A percentile compares a stretch with the other conserved stretches of the same genome.
These are phyloP conservation scores for Croton setiger DNA, from an alignment of 441 rosid genomes.

Conservation along the genomic window DNA sequence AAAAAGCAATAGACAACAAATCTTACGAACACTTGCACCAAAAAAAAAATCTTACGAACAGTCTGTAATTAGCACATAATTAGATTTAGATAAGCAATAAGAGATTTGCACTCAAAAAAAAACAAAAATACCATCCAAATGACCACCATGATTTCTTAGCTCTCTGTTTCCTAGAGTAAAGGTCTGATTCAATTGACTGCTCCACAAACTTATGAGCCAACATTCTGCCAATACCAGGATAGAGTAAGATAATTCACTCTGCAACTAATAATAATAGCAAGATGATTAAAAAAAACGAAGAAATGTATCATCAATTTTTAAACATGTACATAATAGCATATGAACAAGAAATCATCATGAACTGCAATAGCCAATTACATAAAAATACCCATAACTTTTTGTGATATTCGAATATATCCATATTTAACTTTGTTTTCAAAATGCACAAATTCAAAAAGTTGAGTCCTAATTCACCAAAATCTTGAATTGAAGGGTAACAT, in stretches of 20 bases:
- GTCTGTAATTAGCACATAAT: slow-evolving; percentile 9
- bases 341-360: background rate
- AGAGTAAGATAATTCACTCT: slow-evolving; percentile 6
- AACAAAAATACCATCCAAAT: slow-evolving; percentile 78
- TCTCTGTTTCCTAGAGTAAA: slow-evolving; percentile 54
- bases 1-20: slow-evolving; percentile 27
- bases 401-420: too few species aligned
- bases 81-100: slow-evolving; percentile 3
- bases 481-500: too few species aligned
- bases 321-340: background rate
- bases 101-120: slow-evolving; percentile 17
- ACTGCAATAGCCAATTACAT: background rate
- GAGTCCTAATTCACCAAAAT: too few species aligned
- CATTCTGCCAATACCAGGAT: slow-evolving; percentile 60
- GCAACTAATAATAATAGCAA: background rate
- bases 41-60: too few species aligned
- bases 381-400: background rate
- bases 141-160: slow-evolving; percentile 96
- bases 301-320: background rate
- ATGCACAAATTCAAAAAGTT: too few species aligned
- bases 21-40: background rate
- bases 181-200: slow-evolving; percentile 61
- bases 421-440: too few species aligned
- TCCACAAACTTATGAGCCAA: slow-evolving; percentile 95
- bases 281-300: background rate